A percentile compares a stretch with the other conserved stretches of the same genome.
phyloP scores from a whole-genome alignment of 805 yeast genomes.

The Candida nemodendra region DNA sequence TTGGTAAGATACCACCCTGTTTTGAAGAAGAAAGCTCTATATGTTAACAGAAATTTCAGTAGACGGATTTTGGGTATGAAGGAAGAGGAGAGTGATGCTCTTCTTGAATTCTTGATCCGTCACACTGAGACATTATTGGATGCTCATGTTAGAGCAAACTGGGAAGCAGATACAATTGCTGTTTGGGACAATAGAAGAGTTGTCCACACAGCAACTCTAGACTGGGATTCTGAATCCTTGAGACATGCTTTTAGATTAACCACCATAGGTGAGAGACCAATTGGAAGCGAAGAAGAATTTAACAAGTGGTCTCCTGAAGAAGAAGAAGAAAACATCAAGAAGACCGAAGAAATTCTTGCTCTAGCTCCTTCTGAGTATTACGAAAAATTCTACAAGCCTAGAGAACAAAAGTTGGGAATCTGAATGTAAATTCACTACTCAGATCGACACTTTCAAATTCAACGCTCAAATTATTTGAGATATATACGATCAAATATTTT shows the following conservation, averaged over 20 bases:
- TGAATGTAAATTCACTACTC: too few species aligned
- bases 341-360: constrained; percentile 15
- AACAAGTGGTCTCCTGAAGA: constrained; percentile 32
- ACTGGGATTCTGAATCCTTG: constrained; percentile 64
- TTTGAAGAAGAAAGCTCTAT: constrained; percentile 58
- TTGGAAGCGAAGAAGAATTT: constrained; percentile 31
- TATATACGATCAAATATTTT: too few species aligned
- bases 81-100: constrained; percentile 63
- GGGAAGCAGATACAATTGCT: constrained; percentile 70
- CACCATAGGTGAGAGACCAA: constrained; percentile 70
- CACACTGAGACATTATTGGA: constrained; percentile 54
- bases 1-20: constrained; percentile 73
- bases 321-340: constrained; percentile 19
- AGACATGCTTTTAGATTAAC: constrained; percentile 77
- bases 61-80: constrained; percentile 70
- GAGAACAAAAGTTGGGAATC: background rate
- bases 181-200: constrained; percentile 79
- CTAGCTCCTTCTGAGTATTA: constrained; percentile 24
- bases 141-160: constrained; percentile 65
- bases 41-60: constrained; percentile 59
- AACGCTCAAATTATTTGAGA: too few species aligned
- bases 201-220: constrained; percentile 66
- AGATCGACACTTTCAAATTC: too few species aligned
- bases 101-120: constrained; percentile 55
- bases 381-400: constrained; percentile 2